A percentile compares a stretch with the other conserved stretches of the same genome.
Conservation (phyloP, 2,329 filamentous ascomycete species). For the Rasamsonia emersonii region DNA sequence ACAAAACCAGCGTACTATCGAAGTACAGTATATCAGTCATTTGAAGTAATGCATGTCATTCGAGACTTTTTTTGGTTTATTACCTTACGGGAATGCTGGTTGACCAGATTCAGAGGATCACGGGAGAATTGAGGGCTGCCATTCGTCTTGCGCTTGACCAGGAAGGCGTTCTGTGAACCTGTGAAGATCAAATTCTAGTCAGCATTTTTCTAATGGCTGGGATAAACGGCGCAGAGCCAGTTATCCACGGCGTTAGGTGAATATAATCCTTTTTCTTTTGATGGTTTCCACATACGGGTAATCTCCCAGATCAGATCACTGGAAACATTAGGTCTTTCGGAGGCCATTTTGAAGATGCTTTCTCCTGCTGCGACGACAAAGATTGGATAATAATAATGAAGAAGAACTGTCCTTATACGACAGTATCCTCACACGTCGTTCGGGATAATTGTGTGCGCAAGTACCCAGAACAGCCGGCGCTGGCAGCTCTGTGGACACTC, state of each 20-base stretch:
- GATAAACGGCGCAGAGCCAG: no score
- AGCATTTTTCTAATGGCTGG: no score
- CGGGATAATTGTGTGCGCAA: no score
- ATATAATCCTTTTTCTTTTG: no score
- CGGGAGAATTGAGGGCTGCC: constrained; percentile 86
- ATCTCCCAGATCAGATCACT: constrained; percentile 91
- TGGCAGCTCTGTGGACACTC: no score
- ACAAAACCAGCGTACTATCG: constrained; percentile 78
- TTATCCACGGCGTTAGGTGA: no score
- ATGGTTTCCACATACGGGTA: constrained; percentile 61
- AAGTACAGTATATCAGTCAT: constrained; percentile 15
- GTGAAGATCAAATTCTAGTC: constrained; percentile 14
- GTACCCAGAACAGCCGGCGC: no score
- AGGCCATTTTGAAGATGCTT: constrained; percentile 37
- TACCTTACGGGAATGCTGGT: constrained; percentile 88
- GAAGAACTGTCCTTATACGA: no score
- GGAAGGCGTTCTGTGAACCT: constrained; percentile 84
- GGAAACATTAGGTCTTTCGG: constrained; percentile 65
- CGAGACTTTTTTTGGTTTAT: neutral
- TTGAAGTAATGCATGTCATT: constrained; percentile 1
- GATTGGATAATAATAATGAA: no score
- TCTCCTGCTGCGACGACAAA: no score
- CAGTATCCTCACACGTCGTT: no score
- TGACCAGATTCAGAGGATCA: constrained; percentile 87
- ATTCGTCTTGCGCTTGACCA: constrained; percentile 76